phyloP scores from a whole-genome alignment of 257 asterid genomes.

The Striga asiatica region DNA sequence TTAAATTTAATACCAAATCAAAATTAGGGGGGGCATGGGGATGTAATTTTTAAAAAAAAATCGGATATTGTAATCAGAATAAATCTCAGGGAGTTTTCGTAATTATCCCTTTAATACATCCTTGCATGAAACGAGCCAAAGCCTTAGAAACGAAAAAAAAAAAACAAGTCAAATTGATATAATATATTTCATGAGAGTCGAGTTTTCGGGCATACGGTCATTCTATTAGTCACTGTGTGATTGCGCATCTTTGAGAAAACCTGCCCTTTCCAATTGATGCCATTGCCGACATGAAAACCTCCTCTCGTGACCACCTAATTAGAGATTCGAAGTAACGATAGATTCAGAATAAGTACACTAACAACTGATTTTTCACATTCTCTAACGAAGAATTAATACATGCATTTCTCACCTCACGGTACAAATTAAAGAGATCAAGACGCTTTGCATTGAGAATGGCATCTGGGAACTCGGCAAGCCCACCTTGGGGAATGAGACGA shows the following conservation, averaged over 20 bases:
- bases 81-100: background rate
- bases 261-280: conserved; percentile 99
- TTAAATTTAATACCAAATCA: no score
- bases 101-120: background rate
- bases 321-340: background rate
- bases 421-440: conserved; percentile 91
- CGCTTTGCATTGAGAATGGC: conserved; percentile 99
- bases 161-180: no score
- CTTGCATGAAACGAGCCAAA: no score
- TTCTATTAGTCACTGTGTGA: conserved; percentile 90
- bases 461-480: conserved; percentile 93
- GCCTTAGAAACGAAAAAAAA: no score
- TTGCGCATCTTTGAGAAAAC: conserved; percentile 99
- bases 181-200: background rate
- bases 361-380: background rate
- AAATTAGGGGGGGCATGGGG: no score
- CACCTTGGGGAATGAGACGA: conserved; percentile 98
- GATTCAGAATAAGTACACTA: conserved; percentile 2
- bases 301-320: conserved; percentile 95
- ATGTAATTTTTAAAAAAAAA: no score
- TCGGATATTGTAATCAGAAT: background rate
- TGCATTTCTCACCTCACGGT: conserved; percentile 68
- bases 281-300: conserved; percentile 96
- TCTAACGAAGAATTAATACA: background rate
- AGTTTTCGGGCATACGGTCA: conserved; percentile 54